Percentiles rank a stretch among this genome's conserved stretches.
These are phyloP conservation scores for Claviceps arundinis DNA, from an alignment of 2,329 filamentous ascomycete species.

Conservation along the genomic window DNA sequence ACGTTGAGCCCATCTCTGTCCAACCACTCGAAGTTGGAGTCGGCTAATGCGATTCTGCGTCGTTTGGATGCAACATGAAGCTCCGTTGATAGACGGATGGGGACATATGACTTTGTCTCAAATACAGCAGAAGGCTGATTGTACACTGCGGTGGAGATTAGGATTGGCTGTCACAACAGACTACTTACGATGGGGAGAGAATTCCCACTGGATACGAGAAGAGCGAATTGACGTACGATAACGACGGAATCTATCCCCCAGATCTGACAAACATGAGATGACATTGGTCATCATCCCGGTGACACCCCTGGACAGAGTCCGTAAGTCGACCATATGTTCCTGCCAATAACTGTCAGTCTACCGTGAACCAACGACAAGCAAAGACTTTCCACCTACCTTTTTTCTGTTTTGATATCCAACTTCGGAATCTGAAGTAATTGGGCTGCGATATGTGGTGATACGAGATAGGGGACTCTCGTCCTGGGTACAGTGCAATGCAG, in stretches of 20 bases:
- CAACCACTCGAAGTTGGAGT: slow-evolving; percentile 14
- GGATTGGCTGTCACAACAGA: background rate
- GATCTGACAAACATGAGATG: slow-evolving; percentile 13
- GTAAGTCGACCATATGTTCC: slow-evolving; percentile 13
- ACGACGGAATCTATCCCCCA: slow-evolving; percentile 14
- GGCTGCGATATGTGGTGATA: slow-evolving; percentile 5
- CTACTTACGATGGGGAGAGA: background rate
- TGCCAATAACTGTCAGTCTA: background rate
- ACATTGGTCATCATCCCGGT: slow-evolving; percentile 18
- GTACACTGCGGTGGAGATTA: slow-evolving; percentile 1
- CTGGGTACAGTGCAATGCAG: slow-evolving; percentile 8
- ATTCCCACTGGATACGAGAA: background rate
- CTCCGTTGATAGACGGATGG: background rate
- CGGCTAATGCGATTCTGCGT: slow-evolving; percentile 12
- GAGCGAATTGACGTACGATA: slow-evolving; percentile 9
- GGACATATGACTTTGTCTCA: slow-evolving; percentile 13
- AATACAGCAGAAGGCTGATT: slow-evolving; percentile 13
- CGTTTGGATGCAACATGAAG: slow-evolving; percentile 15
- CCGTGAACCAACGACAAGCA: background rate
- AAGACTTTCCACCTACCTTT: background rate
- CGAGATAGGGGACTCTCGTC: background rate
- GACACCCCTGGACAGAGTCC: slow-evolving; percentile 10
- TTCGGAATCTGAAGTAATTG: slow-evolving; percentile 1
- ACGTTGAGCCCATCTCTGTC: slow-evolving; percentile 11
- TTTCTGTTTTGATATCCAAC: background rate